A percentile compares a stretch with the other conserved stretches of the same genome.
Evolutionary conservation across 1,284 basidiomycete species (phyloP).

Genomic region (Tylopilus orsonianus): DNA sequence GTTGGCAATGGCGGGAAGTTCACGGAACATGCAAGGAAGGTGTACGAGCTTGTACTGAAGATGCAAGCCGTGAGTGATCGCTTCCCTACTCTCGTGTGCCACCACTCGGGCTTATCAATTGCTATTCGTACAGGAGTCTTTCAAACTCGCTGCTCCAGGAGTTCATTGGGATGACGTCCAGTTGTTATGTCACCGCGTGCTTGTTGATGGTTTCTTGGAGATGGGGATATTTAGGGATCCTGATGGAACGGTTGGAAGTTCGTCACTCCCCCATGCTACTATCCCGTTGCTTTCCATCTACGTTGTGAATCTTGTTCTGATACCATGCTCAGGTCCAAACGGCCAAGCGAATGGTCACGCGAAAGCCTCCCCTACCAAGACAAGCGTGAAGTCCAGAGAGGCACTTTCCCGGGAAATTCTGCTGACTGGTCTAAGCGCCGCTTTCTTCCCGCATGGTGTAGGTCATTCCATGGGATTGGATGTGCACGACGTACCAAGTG

Average conservation of each 20-base stretch:
- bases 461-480: constrained; percentile 89
- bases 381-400: constrained; percentile 16
- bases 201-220: constrained; percentile 77
- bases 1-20: constrained; percentile 90
- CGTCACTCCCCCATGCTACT: not conserved
- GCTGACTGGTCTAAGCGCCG: constrained; percentile 70
- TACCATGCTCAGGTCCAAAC: constrained; percentile 6
- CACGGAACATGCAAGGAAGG: constrained; percentile 71
- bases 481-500: constrained; percentile 82
- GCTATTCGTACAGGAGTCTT: constrained; percentile 50
- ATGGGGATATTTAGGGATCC: constrained; percentile 81
- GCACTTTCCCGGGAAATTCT: constrained; percentile 48
- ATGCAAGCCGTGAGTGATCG: constrained; percentile 69
- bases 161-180: constrained; percentile 87
- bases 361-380: constrained; percentile 3
- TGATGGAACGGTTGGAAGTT: constrained; percentile 12
- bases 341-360: not conserved
- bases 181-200: constrained; percentile 73
- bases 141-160: constrained; percentile 68
- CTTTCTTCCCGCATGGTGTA: constrained; percentile 91
- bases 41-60: constrained; percentile 82
- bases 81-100: not conserved
- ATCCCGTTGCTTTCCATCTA: not conserved
- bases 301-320: not conserved
- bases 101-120: not conserved